phyloP scores from a whole-genome alignment of 106 monocot genomes.

The Allium fistulosum region DNA sequence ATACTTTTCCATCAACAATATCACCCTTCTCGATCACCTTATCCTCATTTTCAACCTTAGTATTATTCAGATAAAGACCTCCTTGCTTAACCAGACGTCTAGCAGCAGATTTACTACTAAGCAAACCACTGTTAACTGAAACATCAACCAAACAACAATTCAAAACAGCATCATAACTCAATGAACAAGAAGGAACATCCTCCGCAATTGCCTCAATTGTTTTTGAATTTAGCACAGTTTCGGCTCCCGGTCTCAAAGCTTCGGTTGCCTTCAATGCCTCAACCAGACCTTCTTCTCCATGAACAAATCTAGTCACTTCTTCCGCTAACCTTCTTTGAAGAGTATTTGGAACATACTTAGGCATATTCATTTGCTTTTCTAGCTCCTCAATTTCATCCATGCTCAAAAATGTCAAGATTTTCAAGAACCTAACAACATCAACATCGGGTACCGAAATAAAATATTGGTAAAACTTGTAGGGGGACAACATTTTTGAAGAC shows the following conservation, averaged over 20 bases:
- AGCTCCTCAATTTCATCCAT: slow-evolving; percentile 75
- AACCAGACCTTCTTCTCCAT: slow-evolving; percentile 71
- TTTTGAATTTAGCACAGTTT: slow-evolving; percentile 52
- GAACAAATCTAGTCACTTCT: slow-evolving; percentile 83
- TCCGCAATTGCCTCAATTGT: slow-evolving; percentile 72
- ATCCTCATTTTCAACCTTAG: slow-evolving; percentile 68
- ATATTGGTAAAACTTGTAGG: slow-evolving; percentile 91
- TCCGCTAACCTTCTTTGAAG: slow-evolving; percentile 75
- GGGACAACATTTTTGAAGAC: slow-evolving; percentile 58
- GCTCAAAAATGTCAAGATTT: slow-evolving; percentile 78
- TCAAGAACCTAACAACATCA: slow-evolving; percentile 81
- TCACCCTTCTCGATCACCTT: slow-evolving; percentile 54
- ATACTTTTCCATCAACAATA: slow-evolving; percentile 72
- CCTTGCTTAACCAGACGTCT: slow-evolving; percentile 78
- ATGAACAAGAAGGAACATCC: slow-evolving; percentile 71
- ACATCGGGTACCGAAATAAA: slow-evolving; percentile 82
- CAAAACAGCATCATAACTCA: slow-evolving; percentile 57
- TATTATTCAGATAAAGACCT: slow-evolving; percentile 87
- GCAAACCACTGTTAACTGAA: slow-evolving; percentile 60
- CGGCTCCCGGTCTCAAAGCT: slow-evolving; percentile 70
- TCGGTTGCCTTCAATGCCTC: slow-evolving; percentile 81
- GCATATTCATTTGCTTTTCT: slow-evolving; percentile 59
- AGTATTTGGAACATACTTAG: slow-evolving; percentile 66
- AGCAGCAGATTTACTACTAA: slow-evolving; percentile 73
- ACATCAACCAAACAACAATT: slow-evolving; percentile 66